A percentile compares a stretch with the other conserved stretches of the same genome.
phyloP scores from a whole-genome alignment of 306 rosid species.

The Lablab purpureus region DNA sequence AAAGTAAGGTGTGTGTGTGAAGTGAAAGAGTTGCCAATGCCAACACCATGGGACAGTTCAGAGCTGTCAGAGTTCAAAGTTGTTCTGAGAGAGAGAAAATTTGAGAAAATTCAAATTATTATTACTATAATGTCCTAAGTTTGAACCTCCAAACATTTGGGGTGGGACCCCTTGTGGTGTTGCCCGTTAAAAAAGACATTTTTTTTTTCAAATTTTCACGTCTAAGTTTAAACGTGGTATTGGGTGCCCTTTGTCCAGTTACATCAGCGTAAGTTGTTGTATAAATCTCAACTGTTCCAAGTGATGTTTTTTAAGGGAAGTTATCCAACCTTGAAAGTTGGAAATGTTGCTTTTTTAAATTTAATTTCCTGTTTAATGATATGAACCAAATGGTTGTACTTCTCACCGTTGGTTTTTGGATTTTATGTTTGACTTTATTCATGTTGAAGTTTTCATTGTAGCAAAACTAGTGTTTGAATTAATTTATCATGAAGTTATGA shows the following conservation, averaged over 20 bases:
- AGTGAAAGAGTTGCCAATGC: slow-evolving; percentile 35
- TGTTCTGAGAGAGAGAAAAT: slow-evolving; percentile 40
- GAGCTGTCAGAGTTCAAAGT: slow-evolving; percentile 80
- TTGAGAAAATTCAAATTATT: slow-evolving; percentile 67
- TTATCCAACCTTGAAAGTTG: neutral
- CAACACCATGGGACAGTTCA: slow-evolving; percentile 66
- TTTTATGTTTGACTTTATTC: neutral
- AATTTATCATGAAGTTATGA: neutral
- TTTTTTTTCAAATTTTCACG: slow-evolving; percentile 35
- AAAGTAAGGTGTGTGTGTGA: slow-evolving; percentile 20
- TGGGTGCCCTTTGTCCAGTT: neutral
- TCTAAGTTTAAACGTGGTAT: slow-evolving; percentile 18
- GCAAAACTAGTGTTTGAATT: neutral
- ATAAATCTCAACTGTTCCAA: slow-evolving; percentile 3
- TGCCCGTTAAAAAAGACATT: slow-evolving; percentile 37
- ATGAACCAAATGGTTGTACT: slow-evolving; percentile 5
- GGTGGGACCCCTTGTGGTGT: slow-evolving; percentile 48
- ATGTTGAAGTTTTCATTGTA: neutral
- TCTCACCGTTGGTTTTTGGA: neutral
- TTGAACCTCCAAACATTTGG: slow-evolving; percentile 26
- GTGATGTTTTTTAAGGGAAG: slow-evolving; percentile 10
- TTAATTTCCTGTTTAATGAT: neutral
- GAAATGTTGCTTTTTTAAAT: neutral
- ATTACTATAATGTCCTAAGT: slow-evolving; percentile 44
- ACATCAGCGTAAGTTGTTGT: slow-evolving; percentile 3